phyloP scores from a whole-genome alignment of 192 early-diverging fungal species.

The Linnemannia schmuckeri region DNA sequence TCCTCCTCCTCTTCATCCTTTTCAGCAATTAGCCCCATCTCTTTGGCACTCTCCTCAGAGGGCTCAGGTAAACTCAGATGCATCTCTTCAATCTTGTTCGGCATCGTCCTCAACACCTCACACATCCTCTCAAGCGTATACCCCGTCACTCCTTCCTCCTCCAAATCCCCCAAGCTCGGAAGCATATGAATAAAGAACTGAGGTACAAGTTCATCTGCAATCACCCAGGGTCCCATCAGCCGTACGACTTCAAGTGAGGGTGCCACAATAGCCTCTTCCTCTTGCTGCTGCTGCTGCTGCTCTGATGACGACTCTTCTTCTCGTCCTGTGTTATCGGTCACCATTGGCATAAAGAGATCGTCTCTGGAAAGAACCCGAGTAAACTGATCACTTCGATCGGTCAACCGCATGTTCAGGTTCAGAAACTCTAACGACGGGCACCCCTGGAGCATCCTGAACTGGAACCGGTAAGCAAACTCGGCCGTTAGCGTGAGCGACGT shows the following conservation, averaged over 20 bases:
- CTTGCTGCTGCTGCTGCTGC: no score
- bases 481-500: neutral
- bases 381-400: neutral
- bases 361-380: no score
- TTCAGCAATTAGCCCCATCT: neutral
- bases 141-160: neutral
- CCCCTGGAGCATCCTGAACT: neutral
- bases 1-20: neutral
- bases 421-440: neutral
- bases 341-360: neutral
- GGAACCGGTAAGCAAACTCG: conserved; percentile 2
- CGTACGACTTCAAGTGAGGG: neutral
- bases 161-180: neutral
- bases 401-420: neutral
- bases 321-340: neutral
- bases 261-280: neutral
- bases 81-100: neutral
- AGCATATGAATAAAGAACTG: neutral
- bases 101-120: neutral
- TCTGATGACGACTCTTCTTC: no score
- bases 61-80: neutral
- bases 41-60: neutral
- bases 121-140: neutral
- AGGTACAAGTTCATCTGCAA: neutral
- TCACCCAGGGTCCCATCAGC: neutral